These are phyloP conservation scores for Cymbopogon flexuosus DNA, from an alignment of 202 grass and related monocot species.

Conservation along the genomic window DNA sequence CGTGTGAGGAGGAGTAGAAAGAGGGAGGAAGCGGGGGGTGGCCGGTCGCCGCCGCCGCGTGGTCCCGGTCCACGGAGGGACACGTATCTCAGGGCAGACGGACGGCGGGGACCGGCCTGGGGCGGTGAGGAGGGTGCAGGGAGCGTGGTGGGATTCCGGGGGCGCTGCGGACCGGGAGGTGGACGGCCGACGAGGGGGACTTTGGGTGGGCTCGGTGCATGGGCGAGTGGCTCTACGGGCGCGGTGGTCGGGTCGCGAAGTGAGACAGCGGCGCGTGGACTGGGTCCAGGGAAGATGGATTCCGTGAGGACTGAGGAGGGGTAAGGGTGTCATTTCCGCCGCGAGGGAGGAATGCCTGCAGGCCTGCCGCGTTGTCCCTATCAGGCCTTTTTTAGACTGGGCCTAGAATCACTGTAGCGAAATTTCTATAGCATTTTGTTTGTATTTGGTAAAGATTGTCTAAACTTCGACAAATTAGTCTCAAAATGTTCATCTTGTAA, in stretches of 20 bases:
- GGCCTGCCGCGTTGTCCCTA: constrained; percentile 17
- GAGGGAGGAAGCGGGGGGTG: too few relatives aligned
- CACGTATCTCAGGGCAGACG: not conserved
- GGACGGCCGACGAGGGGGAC: not conserved
- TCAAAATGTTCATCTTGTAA: too few relatives aligned
- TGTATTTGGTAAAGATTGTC: too few relatives aligned
- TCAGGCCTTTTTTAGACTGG: too few relatives aligned
- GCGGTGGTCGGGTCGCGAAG: not conserved
- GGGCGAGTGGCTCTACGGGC: fast-evolving
- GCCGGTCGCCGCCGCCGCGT: not conserved
- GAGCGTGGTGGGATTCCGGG: not conserved
- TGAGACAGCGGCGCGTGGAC: not conserved
- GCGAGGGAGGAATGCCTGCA: constrained; percentile 7
- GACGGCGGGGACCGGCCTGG: not conserved
- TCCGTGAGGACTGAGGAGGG: not conserved
- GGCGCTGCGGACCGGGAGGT: not conserved
- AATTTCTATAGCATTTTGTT: too few relatives aligned
- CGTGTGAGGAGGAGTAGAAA: constrained; percentile 35
- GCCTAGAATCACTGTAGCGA: too few relatives aligned
- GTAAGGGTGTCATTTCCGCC: not conserved
- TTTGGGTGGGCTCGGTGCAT: not conserved
- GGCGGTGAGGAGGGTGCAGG: not conserved
- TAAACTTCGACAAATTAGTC: too few relatives aligned
- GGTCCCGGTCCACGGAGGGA: constrained; percentile 9
- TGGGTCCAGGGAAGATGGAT: not conserved